Base-by-base conservation (phyloP, 495 filamentous ascomycete genomes). In the Penicillium robsamsonii region DNA sequence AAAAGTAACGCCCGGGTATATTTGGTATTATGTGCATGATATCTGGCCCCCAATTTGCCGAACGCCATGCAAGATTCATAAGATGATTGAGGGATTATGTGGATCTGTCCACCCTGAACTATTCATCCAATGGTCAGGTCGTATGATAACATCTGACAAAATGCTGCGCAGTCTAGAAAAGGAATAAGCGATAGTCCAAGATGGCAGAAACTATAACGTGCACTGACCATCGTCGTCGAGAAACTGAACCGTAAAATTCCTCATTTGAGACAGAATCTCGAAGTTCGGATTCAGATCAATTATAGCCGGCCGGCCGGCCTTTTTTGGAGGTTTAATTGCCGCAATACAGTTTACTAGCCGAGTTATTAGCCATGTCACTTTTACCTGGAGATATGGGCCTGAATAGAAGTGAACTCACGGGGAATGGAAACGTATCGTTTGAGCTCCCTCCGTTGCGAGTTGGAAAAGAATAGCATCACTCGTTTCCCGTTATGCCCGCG, bases 361-460 rank as follows among this genome's bases (percentile, higher is more conserved):
- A 54, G 20, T 51, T 31, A 50, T 49, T 50, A 33, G 18, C n/a
- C 47, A 45, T 13, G 8, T 25, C 12, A 38, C 18, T 1, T 12
- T 20, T 30, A 27, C 7, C 47, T 13, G 15, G 12, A 11, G 33
- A 33, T 24, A 6, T 43, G 11, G 46, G 11, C 31, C 12, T 11
- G 31, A 0, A 15, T 8, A 18, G 33, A 29, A 33, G 9, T 11
- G 6, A 4, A 70, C 75, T 57, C 58, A 78, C 75, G 27, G 3
- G 76, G 76, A 42, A 79, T 69, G 0, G 71, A 75, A 9, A 79
- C 68, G 58, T 79, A 79, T 60, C 72, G 67, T 46, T 78, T 79
- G 7, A 67, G 53, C 17, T 72, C 68, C 46, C 61, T 69, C 4
- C 75, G 67, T 37, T 77, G 74, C 0, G 76, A 78, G 59, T 79